A percentile compares a stretch with the other conserved stretches of the same genome.
Evolutionary conservation across 345 rosid species (phyloP).

Genomic region (Toxicodendron radicans): DNA sequence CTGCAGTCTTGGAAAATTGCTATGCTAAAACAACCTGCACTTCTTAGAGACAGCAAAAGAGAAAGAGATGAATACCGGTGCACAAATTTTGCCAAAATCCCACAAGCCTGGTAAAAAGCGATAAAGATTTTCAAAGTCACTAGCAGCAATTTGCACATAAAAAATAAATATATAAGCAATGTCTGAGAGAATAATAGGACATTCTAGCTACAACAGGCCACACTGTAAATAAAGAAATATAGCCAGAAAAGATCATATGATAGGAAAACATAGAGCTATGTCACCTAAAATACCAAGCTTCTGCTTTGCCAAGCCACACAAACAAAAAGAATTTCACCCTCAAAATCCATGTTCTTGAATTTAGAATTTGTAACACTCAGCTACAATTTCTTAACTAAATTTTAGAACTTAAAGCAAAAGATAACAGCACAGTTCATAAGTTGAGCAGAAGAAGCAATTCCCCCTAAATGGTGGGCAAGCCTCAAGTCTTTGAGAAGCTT

Average conservation of each 20-base stretch:
- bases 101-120: conserved; percentile 26
- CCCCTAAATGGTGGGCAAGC: neutral
- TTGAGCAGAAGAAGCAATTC: neutral
- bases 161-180: neutral
- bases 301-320: neutral
- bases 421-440: neutral
- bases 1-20: conserved; percentile 17
- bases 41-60: conserved; percentile 20
- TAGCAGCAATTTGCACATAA: neutral
- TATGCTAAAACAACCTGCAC: conserved; percentile 16
- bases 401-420: neutral
- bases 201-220: neutral
- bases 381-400: neutral
- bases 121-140: conserved; percentile 2
- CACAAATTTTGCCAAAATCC: conserved; percentile 7
- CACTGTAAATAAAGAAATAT: neutral
- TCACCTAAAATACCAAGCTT: neutral
- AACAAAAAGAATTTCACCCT: neutral
- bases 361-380: neutral
- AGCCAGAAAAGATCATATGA: neutral
- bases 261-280: neutral
- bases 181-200: neutral
- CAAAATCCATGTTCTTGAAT: neutral
- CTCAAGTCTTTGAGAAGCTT: neutral
- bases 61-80: neutral